Evolutionary conservation across 129 eudicot genomes (phyloP).

Genomic region (Helianthus annuus): DNA sequence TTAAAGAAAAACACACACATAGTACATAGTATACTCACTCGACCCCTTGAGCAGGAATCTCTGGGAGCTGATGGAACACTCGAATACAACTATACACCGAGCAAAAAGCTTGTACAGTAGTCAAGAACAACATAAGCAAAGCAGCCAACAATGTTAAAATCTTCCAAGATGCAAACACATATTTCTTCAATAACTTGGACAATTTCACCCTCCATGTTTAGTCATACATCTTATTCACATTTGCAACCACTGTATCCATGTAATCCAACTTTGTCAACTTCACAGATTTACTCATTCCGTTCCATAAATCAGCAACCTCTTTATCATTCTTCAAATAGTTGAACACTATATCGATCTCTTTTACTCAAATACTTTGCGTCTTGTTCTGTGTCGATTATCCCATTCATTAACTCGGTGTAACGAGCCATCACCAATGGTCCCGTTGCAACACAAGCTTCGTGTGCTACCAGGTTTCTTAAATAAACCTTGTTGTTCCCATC

Average conservation of each 20-base stretch:
- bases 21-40: no score
- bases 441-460: slow-evolving; percentile 51
- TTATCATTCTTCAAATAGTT: slow-evolving; percentile 58
- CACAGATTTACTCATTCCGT: slow-evolving; percentile 59
- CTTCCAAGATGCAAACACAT: slow-evolving; percentile 59
- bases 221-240: slow-evolving; percentile 53
- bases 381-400: slow-evolving; percentile 60
- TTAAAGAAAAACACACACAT: no score
- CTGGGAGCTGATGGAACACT: no score
- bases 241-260: slow-evolving; percentile 55
- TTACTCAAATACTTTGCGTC: slow-evolving; percentile 57
- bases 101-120: slow-evolving; percentile 19
- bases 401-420: slow-evolving; percentile 67
- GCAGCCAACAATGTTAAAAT: slow-evolving; percentile 42
- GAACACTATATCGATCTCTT: slow-evolving; percentile 49
- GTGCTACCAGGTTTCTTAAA: slow-evolving; percentile 58
- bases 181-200: slow-evolving; percentile 36
- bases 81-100: no score
- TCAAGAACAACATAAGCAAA: slow-evolving; percentile 39
- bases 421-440: slow-evolving; percentile 63
- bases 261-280: slow-evolving; percentile 49
- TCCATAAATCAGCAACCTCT: slow-evolving; percentile 70
- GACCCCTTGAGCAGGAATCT: no score
- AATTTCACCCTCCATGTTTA: slow-evolving; percentile 50
- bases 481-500: slow-evolving; percentile 50